Conservation (phyloP, 2,329 filamentous ascomycete genomes). For the Podosphaera fusca region DNA sequence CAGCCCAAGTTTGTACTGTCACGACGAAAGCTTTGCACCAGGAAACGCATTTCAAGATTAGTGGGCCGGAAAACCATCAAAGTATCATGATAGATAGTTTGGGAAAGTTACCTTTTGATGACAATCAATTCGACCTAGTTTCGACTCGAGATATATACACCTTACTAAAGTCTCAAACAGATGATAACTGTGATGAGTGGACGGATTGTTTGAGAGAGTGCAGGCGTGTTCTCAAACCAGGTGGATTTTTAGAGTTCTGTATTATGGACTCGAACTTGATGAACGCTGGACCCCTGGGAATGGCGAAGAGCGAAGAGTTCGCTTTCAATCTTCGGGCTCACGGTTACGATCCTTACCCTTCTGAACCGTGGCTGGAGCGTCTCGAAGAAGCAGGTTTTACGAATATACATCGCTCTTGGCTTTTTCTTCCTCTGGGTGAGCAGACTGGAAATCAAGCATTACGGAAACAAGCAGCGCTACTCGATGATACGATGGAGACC, state of each 20-base stretch:
- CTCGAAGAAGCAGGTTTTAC: slow-evolving; percentile 55
- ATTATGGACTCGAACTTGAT: slow-evolving; percentile 79
- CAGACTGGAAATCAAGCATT: slow-evolving; percentile 22
- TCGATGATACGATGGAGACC: slow-evolving; percentile 26
- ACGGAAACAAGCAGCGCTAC: slow-evolving; percentile 18
- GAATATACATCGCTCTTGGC: slow-evolving; percentile 67
- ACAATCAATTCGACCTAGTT: slow-evolving; percentile 74
- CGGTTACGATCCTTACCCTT: slow-evolving; percentile 71
- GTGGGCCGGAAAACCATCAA: slow-evolving; percentile 70
- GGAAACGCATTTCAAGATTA: slow-evolving; percentile 49
- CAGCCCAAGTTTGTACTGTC: slow-evolving; percentile 71
- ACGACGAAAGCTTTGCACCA: slow-evolving; percentile 51
- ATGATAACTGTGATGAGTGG: slow-evolving; percentile 62
- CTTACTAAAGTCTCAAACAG: slow-evolving; percentile 49
- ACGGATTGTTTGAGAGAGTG: slow-evolving; percentile 68
- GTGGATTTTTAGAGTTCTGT: slow-evolving; percentile 77
- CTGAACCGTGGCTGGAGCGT: slow-evolving; percentile 56
- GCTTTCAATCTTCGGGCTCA: slow-evolving; percentile 71
- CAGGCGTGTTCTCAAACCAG: slow-evolving; percentile 69
- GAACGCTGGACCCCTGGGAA: slow-evolving; percentile 55
- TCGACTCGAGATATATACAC: slow-evolving; percentile 73
- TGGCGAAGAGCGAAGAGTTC: slow-evolving; percentile 77
- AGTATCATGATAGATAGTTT: slow-evolving; percentile 57
- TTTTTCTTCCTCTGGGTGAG: slow-evolving; percentile 62
- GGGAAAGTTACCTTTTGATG: slow-evolving; percentile 62